Conservation (phyloP, 1,284 basidiomycete genomes). For the Clitocybe nebularis region DNA sequence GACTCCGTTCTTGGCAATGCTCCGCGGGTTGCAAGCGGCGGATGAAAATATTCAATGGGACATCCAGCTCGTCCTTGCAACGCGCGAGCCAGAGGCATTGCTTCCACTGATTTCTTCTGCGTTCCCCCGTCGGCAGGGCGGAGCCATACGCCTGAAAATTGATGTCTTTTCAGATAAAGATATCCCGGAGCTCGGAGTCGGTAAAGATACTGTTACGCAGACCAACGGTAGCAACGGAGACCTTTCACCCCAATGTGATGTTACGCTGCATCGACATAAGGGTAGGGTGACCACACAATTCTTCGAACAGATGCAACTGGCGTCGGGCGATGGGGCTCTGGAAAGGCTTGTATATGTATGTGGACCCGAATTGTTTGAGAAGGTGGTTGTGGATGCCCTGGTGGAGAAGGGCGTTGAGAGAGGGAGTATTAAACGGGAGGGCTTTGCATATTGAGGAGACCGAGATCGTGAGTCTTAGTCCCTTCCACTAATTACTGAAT, state of each 20-base stretch:
- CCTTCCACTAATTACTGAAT: background rate
- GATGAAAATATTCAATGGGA: constrained; percentile 24
- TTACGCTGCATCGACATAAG: constrained; percentile 19
- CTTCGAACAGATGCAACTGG: constrained; percentile 22
- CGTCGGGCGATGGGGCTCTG: constrained; percentile 5
- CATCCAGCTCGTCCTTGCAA: constrained; percentile 42
- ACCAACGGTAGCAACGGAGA: too few relatives aligned
- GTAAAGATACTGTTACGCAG: background rate
- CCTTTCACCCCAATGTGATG: too few relatives aligned
- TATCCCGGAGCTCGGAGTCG: constrained; percentile 8
- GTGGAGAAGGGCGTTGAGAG: constrained; percentile 24
- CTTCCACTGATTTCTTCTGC: constrained; percentile 32
- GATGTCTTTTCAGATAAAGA: constrained; percentile 22
- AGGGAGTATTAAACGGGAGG: constrained; percentile 28
- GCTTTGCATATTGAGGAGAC: constrained; percentile 33
- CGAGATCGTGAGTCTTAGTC: background rate
- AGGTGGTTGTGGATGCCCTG: constrained; percentile 25
- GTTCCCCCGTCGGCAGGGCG: constrained; percentile 14
- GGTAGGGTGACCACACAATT: constrained; percentile 26
- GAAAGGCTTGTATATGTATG: constrained; percentile 32
- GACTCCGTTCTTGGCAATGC: constrained; percentile 55
- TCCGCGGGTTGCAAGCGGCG: constrained; percentile 29
- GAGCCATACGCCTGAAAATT: constrained; percentile 17
- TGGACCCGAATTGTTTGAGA: constrained; percentile 35
- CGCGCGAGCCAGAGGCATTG: constrained; percentile 46